Evolutionary conservation across 1,139 yeast genomes (phyloP).

Genomic region (Yamadazyma friedrichii): DNA sequence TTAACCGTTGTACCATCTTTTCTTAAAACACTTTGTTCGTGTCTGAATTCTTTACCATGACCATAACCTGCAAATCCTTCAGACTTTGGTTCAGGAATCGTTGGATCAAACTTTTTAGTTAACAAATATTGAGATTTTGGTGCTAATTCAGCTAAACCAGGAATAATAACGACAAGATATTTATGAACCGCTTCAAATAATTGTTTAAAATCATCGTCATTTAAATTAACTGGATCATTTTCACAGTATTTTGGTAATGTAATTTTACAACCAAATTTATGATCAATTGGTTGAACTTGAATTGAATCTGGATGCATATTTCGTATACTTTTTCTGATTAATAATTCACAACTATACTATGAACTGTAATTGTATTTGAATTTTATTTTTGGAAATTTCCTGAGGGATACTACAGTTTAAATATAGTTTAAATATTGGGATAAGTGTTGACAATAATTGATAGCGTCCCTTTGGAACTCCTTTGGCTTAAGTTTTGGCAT

Average conservation of each 20-base stretch:
- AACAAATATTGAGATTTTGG: constrained; percentile 74
- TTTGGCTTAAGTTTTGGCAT: too few relatives aligned
- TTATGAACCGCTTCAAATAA: constrained; percentile 64
- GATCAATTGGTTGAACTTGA: constrained; percentile 43
- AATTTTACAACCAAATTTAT: constrained; percentile 68
- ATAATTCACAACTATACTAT: too few relatives aligned
- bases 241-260: constrained; percentile 62
- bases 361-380: too few relatives aligned
- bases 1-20: constrained; percentile 82
- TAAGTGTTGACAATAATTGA: not conserved
- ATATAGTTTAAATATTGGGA: not conserved
- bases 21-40: constrained; percentile 69
- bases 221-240: constrained; percentile 70
- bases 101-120: constrained; percentile 75
- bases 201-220: constrained; percentile 60
- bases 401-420: too few relatives aligned
- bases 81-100: constrained; percentile 50
- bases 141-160: constrained; percentile 60
- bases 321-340: not conserved
- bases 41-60: constrained; percentile 82
- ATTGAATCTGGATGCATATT: constrained; percentile 23
- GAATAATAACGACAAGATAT: constrained; percentile 70
- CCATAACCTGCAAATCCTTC: constrained; percentile 63
- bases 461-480: too few relatives aligned
- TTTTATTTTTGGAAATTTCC: too few relatives aligned